Evolutionary conservation across 345 rosid genomes (phyloP).

Genomic region (Camelina laxa): DNA sequence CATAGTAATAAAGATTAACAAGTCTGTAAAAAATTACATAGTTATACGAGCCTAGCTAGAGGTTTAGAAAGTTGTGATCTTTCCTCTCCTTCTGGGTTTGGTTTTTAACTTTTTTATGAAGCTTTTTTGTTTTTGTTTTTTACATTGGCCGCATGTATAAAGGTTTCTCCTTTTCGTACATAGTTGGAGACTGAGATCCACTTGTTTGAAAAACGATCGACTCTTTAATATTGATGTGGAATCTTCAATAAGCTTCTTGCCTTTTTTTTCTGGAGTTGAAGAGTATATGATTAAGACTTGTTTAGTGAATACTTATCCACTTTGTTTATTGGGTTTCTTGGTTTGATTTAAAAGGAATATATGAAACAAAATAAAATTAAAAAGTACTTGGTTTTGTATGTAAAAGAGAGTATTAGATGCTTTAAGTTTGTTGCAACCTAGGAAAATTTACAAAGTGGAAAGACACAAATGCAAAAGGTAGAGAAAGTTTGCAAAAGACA

Average conservation of each 20-base stretch:
- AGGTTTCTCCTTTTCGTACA: conserved; percentile 7
- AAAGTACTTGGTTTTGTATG: background rate
- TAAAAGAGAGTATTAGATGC: conserved; percentile 34
- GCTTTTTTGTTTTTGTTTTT: conserved; percentile 1
- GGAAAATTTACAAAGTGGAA: conserved; percentile 40
- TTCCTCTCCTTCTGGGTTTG: conserved; percentile 17
- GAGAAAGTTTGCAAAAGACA: conserved; percentile 33
- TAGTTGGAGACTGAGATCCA: conserved; percentile 25
- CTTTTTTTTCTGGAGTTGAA: conserved; percentile 1
- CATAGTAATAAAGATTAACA: background rate
- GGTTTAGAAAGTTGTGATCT: conserved; percentile 19
- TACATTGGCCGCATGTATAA: conserved; percentile 35
- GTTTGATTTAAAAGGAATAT: conserved; percentile 22
- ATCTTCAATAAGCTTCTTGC: background rate
- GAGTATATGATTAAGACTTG: conserved; percentile 10
- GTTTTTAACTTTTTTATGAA: conserved; percentile 19
- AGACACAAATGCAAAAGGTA: conserved; percentile 32
- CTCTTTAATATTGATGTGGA: conserved; percentile 16
- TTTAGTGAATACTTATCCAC: conserved; percentile 8
- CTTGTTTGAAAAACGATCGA: conserved; percentile 29
- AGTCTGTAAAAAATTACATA: conserved; percentile 3
- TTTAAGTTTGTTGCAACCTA: conserved; percentile 40
- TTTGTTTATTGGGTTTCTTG: conserved; percentile 8
- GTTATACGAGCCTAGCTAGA: conserved; percentile 11
- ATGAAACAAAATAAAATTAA: too few species aligned